phyloP scores from a whole-genome alignment of 2,329 filamentous ascomycete genomes.

The Talaromyces sp. region DNA sequence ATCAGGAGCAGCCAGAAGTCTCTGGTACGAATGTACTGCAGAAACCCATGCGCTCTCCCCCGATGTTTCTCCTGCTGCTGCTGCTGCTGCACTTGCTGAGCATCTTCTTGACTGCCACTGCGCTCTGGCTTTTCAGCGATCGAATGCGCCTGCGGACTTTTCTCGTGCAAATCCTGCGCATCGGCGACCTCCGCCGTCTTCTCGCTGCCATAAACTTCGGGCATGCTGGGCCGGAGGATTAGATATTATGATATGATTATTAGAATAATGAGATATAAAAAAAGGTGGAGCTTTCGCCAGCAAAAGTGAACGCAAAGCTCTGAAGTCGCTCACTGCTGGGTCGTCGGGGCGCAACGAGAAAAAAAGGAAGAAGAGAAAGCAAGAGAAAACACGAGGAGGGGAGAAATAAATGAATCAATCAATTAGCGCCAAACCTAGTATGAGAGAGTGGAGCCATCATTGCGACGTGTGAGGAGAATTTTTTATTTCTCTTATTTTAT shows the following conservation, averaged over 20 bases:
- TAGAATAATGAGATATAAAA: slow-evolving; percentile 13
- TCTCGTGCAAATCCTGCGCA: slow-evolving; percentile 1
- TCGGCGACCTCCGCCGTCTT: slow-evolving; percentile 3
- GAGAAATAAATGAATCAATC: neutral
- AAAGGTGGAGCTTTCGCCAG: slow-evolving; percentile 41
- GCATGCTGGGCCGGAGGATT: neutral
- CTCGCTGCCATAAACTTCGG: neutral
- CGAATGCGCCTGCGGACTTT: slow-evolving; percentile 1
- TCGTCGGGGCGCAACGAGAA: slow-evolving; percentile 5
- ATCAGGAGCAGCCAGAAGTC: slow-evolving; percentile 10
- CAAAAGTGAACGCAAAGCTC: slow-evolving; percentile 51
- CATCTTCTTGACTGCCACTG: neutral
- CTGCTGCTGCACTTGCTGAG: slow-evolving; percentile 6
- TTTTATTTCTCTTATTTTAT: neutral
- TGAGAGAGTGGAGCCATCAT: neutral
- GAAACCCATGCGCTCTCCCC: neutral
- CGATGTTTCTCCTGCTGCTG: neutral
- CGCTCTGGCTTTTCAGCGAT: slow-evolving; percentile 3
- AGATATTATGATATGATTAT: slow-evolving; percentile 10
- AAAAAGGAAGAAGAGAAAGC: neutral
- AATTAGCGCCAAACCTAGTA: neutral
- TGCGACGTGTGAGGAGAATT: neutral
- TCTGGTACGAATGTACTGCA: slow-evolving; percentile 9
- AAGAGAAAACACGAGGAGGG: neutral
- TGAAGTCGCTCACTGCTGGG: slow-evolving; percentile 46